Conservation (phyloP, 108 stramenopile species). For the Nitzschia sp. region DNA sequence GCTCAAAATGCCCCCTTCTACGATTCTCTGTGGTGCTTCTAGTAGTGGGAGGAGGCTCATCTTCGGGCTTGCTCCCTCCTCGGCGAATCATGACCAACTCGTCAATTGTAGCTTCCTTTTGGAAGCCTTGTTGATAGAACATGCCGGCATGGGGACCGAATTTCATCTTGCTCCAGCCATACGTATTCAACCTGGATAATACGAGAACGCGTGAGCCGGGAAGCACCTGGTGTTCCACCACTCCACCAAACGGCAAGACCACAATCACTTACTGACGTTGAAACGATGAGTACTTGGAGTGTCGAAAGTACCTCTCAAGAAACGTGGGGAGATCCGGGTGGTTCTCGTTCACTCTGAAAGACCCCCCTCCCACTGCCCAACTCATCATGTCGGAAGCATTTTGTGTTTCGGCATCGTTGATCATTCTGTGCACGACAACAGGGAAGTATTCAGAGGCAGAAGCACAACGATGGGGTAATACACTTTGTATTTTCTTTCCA, state of each 20-base stretch:
- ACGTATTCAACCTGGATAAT: not conserved
- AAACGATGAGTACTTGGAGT: slow-evolving; percentile 6
- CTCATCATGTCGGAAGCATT: slow-evolving; percentile 9
- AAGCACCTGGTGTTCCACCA: no score
- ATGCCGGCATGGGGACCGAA: not conserved
- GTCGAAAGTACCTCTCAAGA: slow-evolving; percentile 7
- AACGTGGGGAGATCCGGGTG: slow-evolving; percentile 7
- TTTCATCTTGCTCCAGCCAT: slow-evolving; percentile 10
- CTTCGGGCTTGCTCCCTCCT: not conserved
- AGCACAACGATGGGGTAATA: no score
- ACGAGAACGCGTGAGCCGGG: not conserved
- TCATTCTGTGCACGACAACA: not conserved
- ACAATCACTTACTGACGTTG: slow-evolving; percentile 5
- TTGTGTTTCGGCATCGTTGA: not conserved
- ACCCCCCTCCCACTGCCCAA: slow-evolving; percentile 12
- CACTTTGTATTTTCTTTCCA: no score
- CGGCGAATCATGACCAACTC: not conserved
- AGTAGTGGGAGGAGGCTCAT: no score
- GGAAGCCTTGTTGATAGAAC: not conserved
- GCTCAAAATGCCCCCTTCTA: no score
- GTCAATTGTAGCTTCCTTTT: not conserved
- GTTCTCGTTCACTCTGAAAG: slow-evolving; percentile 2
- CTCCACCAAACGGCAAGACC: not conserved
- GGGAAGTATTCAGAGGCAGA: not conserved
- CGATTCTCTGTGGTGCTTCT: no score